Conservation (phyloP, 1,284 basidiomycete genomes). For the Amylostereum chailletii region DNA sequence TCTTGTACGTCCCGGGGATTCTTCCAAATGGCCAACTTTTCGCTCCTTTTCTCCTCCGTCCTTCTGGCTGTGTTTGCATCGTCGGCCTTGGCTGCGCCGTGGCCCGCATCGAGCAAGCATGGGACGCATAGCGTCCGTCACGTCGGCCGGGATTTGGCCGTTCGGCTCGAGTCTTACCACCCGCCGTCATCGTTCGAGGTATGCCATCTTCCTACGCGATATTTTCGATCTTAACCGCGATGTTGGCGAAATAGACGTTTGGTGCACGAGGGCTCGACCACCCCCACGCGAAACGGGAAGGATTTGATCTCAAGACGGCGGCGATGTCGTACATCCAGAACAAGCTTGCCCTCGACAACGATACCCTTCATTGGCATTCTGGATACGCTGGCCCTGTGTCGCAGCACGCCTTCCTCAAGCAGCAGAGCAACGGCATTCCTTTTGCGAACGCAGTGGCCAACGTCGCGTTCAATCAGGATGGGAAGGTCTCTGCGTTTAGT, state of each 20-base stretch:
- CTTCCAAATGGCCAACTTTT: slow-evolving; percentile 14
- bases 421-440: slow-evolving; percentile 29
- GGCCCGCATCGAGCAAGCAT: slow-evolving; percentile 21
- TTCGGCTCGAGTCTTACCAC: slow-evolving; percentile 31
- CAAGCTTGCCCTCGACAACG: slow-evolving; percentile 17
- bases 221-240: not conserved
- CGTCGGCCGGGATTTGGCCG: slow-evolving; percentile 17
- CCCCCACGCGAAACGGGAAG: slow-evolving; percentile 22
- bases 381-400: slow-evolving; percentile 21
- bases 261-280: slow-evolving; percentile 26
- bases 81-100: slow-evolving; percentile 20
- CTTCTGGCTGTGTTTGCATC: slow-evolving; percentile 20
- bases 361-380: slow-evolving; percentile 18
- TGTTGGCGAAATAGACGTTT: slow-evolving; percentile 26
- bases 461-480: slow-evolving; percentile 29
- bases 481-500: slow-evolving; percentile 37
- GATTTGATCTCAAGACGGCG: slow-evolving; percentile 19
- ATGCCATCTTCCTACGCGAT: not conserved
- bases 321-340: slow-evolving; percentile 21
- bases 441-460: slow-evolving; percentile 39
- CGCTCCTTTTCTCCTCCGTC: slow-evolving; percentile 22
- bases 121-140: slow-evolving; percentile 31
- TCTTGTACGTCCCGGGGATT: too few species aligned
- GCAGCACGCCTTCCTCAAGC: slow-evolving; percentile 28
- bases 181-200: slow-evolving; percentile 36